These are phyloP conservation scores for Eucalyptus sp. DNA, from an alignment of 345 rosid species.

Conservation along the genomic window DNA sequence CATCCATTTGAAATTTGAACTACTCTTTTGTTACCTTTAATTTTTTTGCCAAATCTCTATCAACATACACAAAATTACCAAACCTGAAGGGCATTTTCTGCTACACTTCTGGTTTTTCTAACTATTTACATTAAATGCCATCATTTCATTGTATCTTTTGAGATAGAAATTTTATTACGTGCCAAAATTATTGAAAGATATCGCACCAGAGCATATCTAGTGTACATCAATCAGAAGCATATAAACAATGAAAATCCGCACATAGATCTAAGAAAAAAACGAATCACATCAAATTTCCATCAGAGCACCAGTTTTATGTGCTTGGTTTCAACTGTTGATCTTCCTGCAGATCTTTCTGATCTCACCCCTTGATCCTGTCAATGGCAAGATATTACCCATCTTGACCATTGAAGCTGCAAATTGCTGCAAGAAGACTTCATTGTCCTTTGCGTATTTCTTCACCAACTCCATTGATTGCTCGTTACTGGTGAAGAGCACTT, in stretches of 20 bases:
- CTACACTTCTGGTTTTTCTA: not conserved
- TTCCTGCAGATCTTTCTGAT: conserved; percentile 70
- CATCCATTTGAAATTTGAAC: not conserved
- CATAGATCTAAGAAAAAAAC: not conserved
- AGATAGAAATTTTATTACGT: not conserved
- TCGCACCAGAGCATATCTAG: not conserved
- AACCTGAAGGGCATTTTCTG: not conserved
- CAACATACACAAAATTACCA: not conserved
- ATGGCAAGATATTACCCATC: conserved; percentile 81
- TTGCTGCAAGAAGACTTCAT: conserved; percentile 51
- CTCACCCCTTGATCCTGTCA: conserved; percentile 66
- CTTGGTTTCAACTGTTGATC: conserved; percentile 12
- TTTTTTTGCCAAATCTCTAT: not conserved
- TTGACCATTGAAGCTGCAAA: conserved; percentile 71
- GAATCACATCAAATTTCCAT: not conserved
- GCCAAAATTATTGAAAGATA: conserved; percentile 1
- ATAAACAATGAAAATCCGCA: not conserved
- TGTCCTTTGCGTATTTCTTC: conserved; percentile 54
- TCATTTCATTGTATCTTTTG: not conserved
- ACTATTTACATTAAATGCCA: not conserved
- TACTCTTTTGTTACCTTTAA: not conserved
- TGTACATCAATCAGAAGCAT: not conserved
- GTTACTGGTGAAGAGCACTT: conserved; percentile 46
- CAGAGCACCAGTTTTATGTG: not conserved
- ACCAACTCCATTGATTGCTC: conserved; percentile 55